phyloP scores from a whole-genome alignment of 208 protist species.

The Naegleria lovaniensis region DNA sequence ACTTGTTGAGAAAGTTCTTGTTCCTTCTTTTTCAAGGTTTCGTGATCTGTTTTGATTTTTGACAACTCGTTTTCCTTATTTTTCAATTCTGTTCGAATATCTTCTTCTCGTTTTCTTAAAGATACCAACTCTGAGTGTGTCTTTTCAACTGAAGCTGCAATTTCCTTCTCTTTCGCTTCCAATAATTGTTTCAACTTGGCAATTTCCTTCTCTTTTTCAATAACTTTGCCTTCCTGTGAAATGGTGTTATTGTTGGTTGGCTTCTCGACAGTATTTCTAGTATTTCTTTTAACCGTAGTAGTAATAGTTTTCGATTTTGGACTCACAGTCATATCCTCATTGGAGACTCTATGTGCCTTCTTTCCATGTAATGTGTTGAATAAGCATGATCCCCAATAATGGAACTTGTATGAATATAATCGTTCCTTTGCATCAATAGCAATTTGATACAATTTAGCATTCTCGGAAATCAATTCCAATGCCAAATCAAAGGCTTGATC shows the following conservation, averaged over 20 bases:
- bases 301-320: too few relatives aligned
- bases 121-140: too few relatives aligned
- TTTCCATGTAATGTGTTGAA: background rate
- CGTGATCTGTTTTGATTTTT: background rate
- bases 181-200: background rate
- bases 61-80: background rate
- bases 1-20: background rate
- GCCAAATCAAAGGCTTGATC: background rate
- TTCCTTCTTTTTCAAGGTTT: background rate
- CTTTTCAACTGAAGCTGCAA: background rate
- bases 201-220: background rate
- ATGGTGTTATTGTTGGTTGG: too few relatives aligned
- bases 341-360: background rate
- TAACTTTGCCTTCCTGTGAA: too few relatives aligned
- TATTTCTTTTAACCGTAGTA: too few relatives aligned
- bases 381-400: background rate
- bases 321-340: too few relatives aligned
- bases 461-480: background rate
- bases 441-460: background rate
- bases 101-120: too few relatives aligned
- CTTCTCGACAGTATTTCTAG: too few relatives aligned
- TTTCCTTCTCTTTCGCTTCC: background rate
- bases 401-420: background rate
- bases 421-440: background rate
- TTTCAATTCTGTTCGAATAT: background rate